Conservation (phyloP, 768 basidiomycete species). For the Lanmaoa rubissima region DNA sequence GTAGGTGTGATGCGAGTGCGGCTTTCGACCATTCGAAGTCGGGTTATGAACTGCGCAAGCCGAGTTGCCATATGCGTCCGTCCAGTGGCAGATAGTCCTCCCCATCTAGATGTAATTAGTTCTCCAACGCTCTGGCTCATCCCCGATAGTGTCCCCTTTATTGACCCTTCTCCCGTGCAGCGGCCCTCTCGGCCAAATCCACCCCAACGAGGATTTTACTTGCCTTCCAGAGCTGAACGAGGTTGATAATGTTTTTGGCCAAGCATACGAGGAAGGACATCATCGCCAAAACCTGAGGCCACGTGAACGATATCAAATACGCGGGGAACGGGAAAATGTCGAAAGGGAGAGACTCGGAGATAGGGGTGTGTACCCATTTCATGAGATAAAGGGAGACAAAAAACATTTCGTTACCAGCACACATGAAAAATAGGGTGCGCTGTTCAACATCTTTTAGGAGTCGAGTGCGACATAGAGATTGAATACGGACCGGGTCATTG, state of each 20-base stretch:
- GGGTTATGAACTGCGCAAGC: conserved; percentile 11
- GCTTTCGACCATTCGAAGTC: conserved; percentile 1
- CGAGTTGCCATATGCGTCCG: conserved; percentile 3
- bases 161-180: conserved; percentile 44
- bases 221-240: conserved; percentile 98
- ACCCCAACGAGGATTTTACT: conserved; percentile 92
- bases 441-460: conserved; percentile 30
- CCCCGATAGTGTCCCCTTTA: conserved; percentile 1
- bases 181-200: conserved; percentile 82
- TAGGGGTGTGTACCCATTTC: conserved; percentile 75
- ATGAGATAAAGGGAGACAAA: conserved; percentile 94
- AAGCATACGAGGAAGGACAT: conserved; percentile 66
- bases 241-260: conserved; percentile 88
- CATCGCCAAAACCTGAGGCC: conserved; percentile 70
- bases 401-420: conserved; percentile 94
- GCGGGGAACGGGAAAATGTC: conserved; percentile 18
- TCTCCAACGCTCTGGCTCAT: not conserved
- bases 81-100: conserved; percentile 7
- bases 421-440: conserved; percentile 88
- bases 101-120: conserved; percentile 14
- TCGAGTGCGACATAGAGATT: not conserved
- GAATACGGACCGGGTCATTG: conserved; percentile 74
- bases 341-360: conserved; percentile 37
- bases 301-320: conserved; percentile 49
- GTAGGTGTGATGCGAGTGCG: conserved; percentile 1